A percentile compares a stretch with the other conserved stretches of the same genome.
Evolutionary conservation across 345 rosid genomes (phyloP).

Genomic region (Luvunga scandens): DNA sequence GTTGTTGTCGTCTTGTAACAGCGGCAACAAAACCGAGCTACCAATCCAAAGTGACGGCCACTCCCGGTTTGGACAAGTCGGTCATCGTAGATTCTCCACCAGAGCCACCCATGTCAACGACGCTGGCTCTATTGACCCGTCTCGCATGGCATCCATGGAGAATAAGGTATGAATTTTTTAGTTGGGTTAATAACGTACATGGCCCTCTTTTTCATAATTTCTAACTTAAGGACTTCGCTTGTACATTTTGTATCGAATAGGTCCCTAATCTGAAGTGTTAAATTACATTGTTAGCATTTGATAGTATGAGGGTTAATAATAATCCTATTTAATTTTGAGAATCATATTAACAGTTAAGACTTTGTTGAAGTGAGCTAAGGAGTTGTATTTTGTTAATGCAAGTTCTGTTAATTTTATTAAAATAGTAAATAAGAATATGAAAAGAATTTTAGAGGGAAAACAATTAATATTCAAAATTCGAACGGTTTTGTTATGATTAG

Average conservation of each 20-base stretch:
- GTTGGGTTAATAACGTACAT: not conserved
- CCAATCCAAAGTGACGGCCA: constrained; percentile 13
- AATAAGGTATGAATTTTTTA: constrained; percentile 47
- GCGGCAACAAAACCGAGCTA: constrained; percentile 18
- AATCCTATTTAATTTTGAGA: not conserved
- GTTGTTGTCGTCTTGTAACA: constrained; percentile 20
- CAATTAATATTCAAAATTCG: not conserved
- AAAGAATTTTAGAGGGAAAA: not conserved
- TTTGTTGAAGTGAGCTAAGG: not conserved
- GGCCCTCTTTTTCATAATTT: not conserved
- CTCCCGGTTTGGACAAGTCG: constrained; percentile 30
- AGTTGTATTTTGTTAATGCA: not conserved
- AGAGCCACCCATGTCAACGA: constrained; percentile 71
- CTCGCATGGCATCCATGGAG: constrained; percentile 93
- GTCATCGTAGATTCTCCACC: constrained; percentile 38
- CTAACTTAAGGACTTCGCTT: not conserved
- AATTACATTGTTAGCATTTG: too few relatives aligned
- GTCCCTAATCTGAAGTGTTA: not conserved
- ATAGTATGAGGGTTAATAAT: too few relatives aligned
- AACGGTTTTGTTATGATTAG: not conserved
- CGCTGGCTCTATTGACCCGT: constrained; percentile 79
- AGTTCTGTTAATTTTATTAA: not conserved
- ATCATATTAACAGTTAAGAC: not conserved
- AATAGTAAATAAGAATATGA: not conserved
- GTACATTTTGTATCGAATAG: not conserved